Conservation (phyloP, 1,139 yeast species). For the Taphrina betulina region DNA sequence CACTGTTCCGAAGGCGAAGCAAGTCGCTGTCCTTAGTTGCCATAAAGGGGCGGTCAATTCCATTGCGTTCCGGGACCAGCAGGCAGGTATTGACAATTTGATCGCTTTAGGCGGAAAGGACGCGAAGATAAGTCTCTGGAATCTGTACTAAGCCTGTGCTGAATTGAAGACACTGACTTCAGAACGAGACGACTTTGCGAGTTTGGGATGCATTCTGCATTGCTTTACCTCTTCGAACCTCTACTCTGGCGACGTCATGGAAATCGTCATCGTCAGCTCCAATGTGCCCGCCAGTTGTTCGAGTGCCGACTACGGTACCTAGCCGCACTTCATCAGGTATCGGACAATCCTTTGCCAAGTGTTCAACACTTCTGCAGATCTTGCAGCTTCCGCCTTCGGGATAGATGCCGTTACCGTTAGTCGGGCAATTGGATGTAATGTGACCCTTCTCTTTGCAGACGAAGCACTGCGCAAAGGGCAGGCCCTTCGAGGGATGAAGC, state of each 20-base stretch:
- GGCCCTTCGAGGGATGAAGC: constrained; percentile 18
- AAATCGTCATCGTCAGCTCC: constrained; percentile 35
- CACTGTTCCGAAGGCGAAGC: not conserved
- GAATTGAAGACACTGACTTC: not conserved
- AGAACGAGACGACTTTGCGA: constrained; percentile 18
- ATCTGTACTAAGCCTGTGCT: constrained; percentile 11
- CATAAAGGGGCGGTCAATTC: constrained; percentile 16
- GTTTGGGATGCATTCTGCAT: not conserved
- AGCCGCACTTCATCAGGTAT: constrained; percentile 30
- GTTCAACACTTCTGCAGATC: constrained; percentile 32
- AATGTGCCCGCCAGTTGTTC: not conserved
- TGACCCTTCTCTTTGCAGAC: constrained; percentile 34
- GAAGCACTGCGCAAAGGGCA: constrained; percentile 34
- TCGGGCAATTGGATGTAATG: constrained; percentile 33
- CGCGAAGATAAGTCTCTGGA: constrained; percentile 30
- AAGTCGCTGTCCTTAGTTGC: constrained; percentile 29
- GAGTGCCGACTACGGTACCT: constrained; percentile 32
- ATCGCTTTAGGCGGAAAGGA: constrained; percentile 29
- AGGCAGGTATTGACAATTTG: not conserved
- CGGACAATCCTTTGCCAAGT: constrained; percentile 33
- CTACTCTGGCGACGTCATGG: constrained; percentile 31
- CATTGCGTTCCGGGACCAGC: constrained; percentile 4
- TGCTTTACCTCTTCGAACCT: constrained; percentile 1
- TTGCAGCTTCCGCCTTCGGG: constrained; percentile 35
- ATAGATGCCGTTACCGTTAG: constrained; percentile 34